Evolutionary conservation across 1,284 basidiomycete species (phyloP), one percentile per base, ranked within the genome.

Genomic region (Sphagnurus paluster): DNA sequence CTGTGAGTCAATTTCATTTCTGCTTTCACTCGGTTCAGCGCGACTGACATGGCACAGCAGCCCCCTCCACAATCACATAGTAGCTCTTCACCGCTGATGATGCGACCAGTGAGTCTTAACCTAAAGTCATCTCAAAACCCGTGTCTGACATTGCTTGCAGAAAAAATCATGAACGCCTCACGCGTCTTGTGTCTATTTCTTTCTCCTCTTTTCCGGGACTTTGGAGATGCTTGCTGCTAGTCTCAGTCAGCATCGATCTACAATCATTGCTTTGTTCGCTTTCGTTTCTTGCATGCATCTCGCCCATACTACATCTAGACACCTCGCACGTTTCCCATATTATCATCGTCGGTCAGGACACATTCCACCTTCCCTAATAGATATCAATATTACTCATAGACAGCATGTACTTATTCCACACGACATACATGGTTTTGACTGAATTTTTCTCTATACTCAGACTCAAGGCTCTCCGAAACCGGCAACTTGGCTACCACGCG

Each of bases 61-160:
- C 59, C 67, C 24, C 54, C 67, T 38, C 55, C 69, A 14, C 54
- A 64, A 32, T 58, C 67, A 32, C 62, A 67, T 39, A 66, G 65
- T 39, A 66, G 65, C 14, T 70, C 70, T 17, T 62, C 73, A n/a
- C 73, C 72, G 13, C 49, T 80, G 47, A 80, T 79, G 75, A 80
- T 80, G 76, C 75, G 74, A 68, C 67, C 75, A 49, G 74, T 76
- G 48, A 50, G 73, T 65, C 42, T 26, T 26, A 26, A 11, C 6
- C 25, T 26, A 26, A 7, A 14, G n/a, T 80, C 46, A 80, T 78
- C 74, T 80, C 80, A 75, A 75, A 73, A 69, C 67, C 75, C 49
- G 73, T 76, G 48, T 29, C 50, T 59, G 35, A 55, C 44, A 30
- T 38, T 14, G 14, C 35, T 33, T 37, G 29, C 46, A 67, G 65